Percentiles rank a stretch among this genome's conserved stretches.
Evolutionary conservation across 768 basidiomycete genomes (phyloP).

Genomic region (Basidioascus undulatus): DNA sequence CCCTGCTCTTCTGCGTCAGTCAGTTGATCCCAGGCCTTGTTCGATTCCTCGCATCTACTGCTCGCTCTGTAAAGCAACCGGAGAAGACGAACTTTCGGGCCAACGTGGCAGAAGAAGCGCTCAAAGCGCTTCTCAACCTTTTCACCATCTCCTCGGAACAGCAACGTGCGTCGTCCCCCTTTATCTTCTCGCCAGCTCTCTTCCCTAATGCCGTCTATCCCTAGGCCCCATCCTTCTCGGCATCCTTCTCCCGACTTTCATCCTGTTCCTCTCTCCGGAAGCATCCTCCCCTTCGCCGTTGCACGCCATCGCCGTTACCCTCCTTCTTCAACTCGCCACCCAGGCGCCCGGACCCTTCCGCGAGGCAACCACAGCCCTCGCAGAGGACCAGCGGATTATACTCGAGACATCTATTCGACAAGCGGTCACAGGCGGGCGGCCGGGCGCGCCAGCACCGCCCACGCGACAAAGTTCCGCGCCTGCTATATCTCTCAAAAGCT

Average conservation of each 20-base stretch:
- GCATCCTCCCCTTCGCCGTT: slow-evolving; percentile 20
- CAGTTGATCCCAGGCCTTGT: slow-evolving; percentile 58
- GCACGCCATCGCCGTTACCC: slow-evolving; percentile 35
- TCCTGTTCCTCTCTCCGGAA: not conserved
- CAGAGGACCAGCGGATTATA: slow-evolving; percentile 29
- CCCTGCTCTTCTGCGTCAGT: slow-evolving; percentile 45
- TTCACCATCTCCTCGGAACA: slow-evolving; percentile 32
- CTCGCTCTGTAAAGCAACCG: slow-evolving; percentile 35
- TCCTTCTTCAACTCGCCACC: slow-evolving; percentile 48
- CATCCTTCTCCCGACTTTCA: slow-evolving; percentile 49
- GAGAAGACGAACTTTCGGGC: slow-evolving; percentile 26
- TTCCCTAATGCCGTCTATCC: not conserved
- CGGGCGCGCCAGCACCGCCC: not conserved
- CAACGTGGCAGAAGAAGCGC: slow-evolving; percentile 36
- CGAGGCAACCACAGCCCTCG: slow-evolving; percentile 49
- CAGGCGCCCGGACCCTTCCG: slow-evolving; percentile 54
- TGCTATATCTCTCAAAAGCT: too few relatives aligned
- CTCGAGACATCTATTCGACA: slow-evolving; percentile 59
- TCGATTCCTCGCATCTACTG: slow-evolving; percentile 57
- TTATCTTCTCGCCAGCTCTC: not conserved
- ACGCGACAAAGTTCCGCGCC: too few relatives aligned
- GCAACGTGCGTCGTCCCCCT: slow-evolving; percentile 30
- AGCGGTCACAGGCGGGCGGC: too few relatives aligned
- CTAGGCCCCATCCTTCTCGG: slow-evolving; percentile 42
- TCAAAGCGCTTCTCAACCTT: slow-evolving; percentile 52